These are phyloP conservation scores for Limtongozyma cylindracea DNA, from an alignment of 805 yeast species.

Conservation along the genomic window DNA sequence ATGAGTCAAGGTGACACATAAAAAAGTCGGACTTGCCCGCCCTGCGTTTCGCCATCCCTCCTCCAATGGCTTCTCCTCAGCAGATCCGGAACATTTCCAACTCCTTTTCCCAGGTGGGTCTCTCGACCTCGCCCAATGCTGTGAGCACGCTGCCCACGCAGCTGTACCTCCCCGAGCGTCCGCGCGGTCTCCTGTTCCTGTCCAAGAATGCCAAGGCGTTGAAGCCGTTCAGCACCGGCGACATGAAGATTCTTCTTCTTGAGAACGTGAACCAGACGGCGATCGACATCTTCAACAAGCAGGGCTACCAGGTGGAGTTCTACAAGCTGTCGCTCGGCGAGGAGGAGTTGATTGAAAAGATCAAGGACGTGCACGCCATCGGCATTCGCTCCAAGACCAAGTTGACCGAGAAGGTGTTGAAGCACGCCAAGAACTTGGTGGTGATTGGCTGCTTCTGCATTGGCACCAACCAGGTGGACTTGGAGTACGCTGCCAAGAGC, in stretches of 20 bases:
- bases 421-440: slow-evolving; percentile 72
- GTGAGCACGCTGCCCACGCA: slow-evolving; percentile 73
- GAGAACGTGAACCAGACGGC: slow-evolving; percentile 94
- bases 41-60: too few species aligned
- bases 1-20: too few species aligned
- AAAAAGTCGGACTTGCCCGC: too few species aligned
- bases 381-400: slow-evolving; percentile 96
- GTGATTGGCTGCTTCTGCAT: slow-evolving; percentile 96
- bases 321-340: slow-evolving; percentile 75
- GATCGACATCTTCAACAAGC: slow-evolving; percentile 54
- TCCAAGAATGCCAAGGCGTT: slow-evolving; percentile 56
- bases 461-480: slow-evolving; percentile 94
- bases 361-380: slow-evolving; percentile 81
- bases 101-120: too few species aligned
- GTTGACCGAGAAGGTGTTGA: slow-evolving; percentile 52
- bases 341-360: slow-evolving; percentile 84
- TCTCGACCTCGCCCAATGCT: slow-evolving; percentile 22
- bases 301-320: slow-evolving; percentile 95
- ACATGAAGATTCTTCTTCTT: slow-evolving; percentile 69
- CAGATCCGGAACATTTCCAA: too few species aligned
- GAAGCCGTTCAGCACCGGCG: slow-evolving; percentile 91
- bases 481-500: slow-evolving; percentile 69
- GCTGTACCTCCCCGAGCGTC: slow-evolving; percentile 34
- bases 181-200: slow-evolving; percentile 13
- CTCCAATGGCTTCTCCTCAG: too few species aligned